Evolutionary conservation across 2,329 filamentous ascomycete species (phyloP).

Genomic region (Ophiocordyceps camponoti-saundersi): DNA sequence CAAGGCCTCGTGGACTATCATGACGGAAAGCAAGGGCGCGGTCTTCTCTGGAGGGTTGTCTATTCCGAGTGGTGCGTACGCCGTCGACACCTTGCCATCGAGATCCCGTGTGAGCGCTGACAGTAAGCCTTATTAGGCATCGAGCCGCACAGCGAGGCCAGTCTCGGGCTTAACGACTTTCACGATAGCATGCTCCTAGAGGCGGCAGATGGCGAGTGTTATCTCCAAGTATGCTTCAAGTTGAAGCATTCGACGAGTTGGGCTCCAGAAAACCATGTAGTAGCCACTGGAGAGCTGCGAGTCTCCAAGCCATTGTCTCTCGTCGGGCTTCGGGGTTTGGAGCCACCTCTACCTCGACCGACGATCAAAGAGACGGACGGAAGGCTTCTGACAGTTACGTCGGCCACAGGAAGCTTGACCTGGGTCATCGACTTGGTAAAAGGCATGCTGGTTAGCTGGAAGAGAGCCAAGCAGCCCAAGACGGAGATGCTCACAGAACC

Average conservation of each 20-base stretch:
- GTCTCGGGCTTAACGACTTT: constrained; percentile 15
- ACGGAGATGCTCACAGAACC: constrained; percentile 26
- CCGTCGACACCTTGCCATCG: background rate
- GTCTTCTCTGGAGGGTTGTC: constrained; percentile 14
- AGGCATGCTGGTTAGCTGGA: constrained; percentile 25
- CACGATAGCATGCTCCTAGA: constrained; percentile 8
- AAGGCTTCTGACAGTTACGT: constrained; percentile 14
- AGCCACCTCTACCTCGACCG: constrained; percentile 6
- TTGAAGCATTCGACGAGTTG: constrained; percentile 27
- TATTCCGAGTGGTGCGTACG: constrained; percentile 22
- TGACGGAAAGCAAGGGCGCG: constrained; percentile 18
- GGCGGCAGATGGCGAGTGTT: constrained; percentile 18
- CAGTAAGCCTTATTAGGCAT: constrained; percentile 13
- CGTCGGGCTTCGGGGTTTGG: constrained; percentile 5
- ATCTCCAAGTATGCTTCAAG: constrained; percentile 30
- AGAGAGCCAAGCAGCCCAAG: constrained; percentile 10
- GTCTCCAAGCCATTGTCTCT: constrained; percentile 18
- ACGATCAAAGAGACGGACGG: constrained; percentile 6
- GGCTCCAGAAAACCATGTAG: constrained; percentile 30
- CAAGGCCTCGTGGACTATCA: constrained; percentile 22
- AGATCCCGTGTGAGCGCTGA: background rate
- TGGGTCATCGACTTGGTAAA: constrained; percentile 27
- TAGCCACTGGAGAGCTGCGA: constrained; percentile 31
- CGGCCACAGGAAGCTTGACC: constrained; percentile 14
- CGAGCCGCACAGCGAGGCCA: constrained; percentile 22